Conservation (phyloP, 2,329 filamentous ascomycete species). For the Diaporthe citrichinensis region DNA sequence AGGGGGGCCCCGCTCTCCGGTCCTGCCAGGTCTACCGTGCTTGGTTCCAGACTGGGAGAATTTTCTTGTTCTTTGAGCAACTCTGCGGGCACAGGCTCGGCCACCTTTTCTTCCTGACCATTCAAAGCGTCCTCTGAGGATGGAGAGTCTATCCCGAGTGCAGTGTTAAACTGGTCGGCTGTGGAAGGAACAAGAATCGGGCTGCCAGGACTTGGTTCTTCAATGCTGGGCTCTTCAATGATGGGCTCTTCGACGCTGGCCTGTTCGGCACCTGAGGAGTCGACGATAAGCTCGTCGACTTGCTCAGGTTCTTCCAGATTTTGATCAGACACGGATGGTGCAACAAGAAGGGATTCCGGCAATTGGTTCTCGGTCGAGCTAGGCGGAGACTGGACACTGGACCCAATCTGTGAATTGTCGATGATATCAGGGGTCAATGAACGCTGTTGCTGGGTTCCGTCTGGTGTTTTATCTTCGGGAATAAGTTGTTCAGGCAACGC, state of each 20-base stretch:
- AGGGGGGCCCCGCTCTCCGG: background rate
- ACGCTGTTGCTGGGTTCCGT: background rate
- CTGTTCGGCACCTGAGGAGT: background rate
- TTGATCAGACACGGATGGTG: background rate
- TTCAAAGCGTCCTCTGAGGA: background rate
- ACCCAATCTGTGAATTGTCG: background rate
- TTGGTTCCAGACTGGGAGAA: background rate
- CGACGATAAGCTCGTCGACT: background rate
- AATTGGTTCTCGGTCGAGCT: background rate
- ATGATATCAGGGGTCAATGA: background rate
- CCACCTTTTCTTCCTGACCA: background rate
- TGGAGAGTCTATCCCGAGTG: background rate
- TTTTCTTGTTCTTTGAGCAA: slow-evolving; percentile 3
- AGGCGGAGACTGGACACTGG: background rate
- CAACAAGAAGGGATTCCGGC: background rate
- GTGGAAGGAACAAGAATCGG: background rate
- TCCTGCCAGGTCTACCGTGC: background rate
- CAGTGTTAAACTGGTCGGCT: background rate
- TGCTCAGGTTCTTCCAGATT: background rate
- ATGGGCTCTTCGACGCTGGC: background rate
- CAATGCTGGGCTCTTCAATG: background rate
- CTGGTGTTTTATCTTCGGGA: background rate
- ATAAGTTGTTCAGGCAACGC: background rate
- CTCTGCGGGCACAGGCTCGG: background rate
- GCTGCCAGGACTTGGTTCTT: background rate